Evolutionary conservation across 2,329 filamentous ascomycete genomes (phyloP).

Genomic region (Aspergillus puulaauensis): DNA sequence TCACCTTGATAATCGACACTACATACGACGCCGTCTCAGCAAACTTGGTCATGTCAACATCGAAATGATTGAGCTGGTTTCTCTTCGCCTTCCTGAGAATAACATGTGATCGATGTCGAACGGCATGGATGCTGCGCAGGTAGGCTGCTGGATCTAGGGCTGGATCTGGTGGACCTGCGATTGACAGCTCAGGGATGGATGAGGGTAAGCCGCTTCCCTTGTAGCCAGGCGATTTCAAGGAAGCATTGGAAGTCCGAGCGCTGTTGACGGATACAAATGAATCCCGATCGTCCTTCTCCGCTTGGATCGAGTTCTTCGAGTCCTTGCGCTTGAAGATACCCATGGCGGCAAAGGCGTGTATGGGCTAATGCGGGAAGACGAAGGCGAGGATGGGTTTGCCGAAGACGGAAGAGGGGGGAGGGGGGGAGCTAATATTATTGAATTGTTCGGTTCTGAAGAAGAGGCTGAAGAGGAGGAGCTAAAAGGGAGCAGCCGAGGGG

Average conservation of each 20-base stretch:
- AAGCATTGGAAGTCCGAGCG: conserved; percentile 46
- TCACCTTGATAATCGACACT: conserved; percentile 90
- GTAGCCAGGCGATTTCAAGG: conserved; percentile 51
- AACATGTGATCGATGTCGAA: conserved; percentile 74
- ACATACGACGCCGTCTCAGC: conserved; percentile 80
- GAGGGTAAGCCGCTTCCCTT: conserved; percentile 49
- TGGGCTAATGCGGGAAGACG: not conserved
- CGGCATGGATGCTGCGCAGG: conserved; percentile 82
- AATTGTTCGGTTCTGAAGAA: conserved; percentile 3
- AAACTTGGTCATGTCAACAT: conserved; percentile 84
- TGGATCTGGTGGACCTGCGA: conserved; percentile 84
- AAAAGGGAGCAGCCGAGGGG: conserved; percentile 6
- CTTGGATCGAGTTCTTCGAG: conserved; percentile 38
- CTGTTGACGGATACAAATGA: conserved; percentile 43
- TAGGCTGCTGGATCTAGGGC: conserved; percentile 85
- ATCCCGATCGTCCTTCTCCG: conserved; percentile 41
- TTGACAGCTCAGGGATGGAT: conserved; percentile 70
- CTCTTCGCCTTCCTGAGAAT: conserved; percentile 74
- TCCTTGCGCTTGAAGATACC: conserved; percentile 50
- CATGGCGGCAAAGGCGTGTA: conserved; percentile 8
- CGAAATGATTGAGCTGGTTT: conserved; percentile 80
- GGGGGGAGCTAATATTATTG: not conserved
- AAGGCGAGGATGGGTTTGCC: not conserved
- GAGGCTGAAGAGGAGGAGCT: conserved; percentile 1
- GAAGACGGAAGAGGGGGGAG: not conserved